Percentiles rank a stretch among this genome's conserved stretches.
Conservation (phyloP, 2,329 filamentous ascomycete species). For the Botrytis fabae region DNA sequence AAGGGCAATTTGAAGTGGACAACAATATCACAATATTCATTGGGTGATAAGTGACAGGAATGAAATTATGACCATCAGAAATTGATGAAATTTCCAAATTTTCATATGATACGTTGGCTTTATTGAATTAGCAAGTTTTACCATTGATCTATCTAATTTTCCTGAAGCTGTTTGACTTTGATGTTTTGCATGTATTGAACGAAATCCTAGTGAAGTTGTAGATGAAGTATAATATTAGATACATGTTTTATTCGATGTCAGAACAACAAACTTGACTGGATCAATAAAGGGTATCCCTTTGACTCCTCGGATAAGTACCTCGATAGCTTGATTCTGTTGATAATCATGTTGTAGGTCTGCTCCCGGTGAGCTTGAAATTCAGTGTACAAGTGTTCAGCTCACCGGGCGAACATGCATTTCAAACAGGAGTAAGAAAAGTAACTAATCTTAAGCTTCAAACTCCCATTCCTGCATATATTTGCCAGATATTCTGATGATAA, state of each 20-base stretch:
- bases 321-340: neutral
- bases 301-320: neutral
- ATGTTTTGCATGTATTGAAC: neutral
- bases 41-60: slow-evolving; percentile 3
- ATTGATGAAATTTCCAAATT: neutral
- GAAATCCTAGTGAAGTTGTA: neutral
- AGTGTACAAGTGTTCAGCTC: neutral
- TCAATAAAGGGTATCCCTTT: neutral
- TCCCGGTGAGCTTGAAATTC: neutral
- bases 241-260: no score
- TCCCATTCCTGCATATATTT: neutral
- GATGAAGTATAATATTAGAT: neutral
- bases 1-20: neutral
- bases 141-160: neutral
- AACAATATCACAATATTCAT: neutral
- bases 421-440: neutral
- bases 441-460: neutral
- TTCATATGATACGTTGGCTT: slow-evolving; percentile 4
- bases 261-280: neutral
- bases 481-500: neutral
- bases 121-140: slow-evolving; percentile 11
- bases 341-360: neutral
- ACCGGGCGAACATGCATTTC: neutral
- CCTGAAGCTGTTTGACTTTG: neutral
- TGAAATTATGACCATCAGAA: neutral